Base-by-base conservation (phyloP, 352 stramenopile species). In the Phytophthora sp. region DNA sequence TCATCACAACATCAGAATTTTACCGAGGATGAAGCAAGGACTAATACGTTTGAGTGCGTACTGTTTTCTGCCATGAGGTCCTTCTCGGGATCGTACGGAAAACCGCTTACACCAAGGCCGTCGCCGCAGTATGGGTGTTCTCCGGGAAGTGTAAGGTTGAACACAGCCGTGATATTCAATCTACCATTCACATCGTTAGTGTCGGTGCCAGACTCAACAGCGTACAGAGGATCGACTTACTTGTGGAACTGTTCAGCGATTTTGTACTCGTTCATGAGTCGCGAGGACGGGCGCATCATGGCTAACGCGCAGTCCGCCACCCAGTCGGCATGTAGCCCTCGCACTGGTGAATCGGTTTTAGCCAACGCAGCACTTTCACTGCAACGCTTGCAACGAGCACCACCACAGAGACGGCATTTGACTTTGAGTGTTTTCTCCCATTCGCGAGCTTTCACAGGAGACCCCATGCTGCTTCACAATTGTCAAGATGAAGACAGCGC, bases 91-190 rank as follows among this genome's bases (percentile, higher is more conserved):
- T 95, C 84, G 61, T 97, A 97, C 12, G 91, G 89, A 55, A 97
- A 97, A 2, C 88, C 87, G 34, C 79, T 92, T 6, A 63, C 38
- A 0, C 76, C 79, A 44, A 95, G 71, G 0, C 83, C 87, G 39
- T 96, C 88, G n/a, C 91, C 91, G 48, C 88, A 97, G 64, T 95
- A 93, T 3, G 90, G 90, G 28, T 97, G 89, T 60, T 97, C 90
- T n/a, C 91, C 89, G 7, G 91, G 88, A 23, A 96, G 75, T 8
- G 91, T 97, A n/a, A 97, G 67, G 52, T 97, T 97, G 60, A 97
- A 94, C 11, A 97, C 86, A 1, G 87, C 88, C 10, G 84, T 90
- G 50, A 97, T 92, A 20, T 77, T 79, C 24, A 92, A 55, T 52
- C 87, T 95, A 49, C 11, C 54, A 39, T 17, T 13, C 1, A 10